Percentiles rank a stretch among this genome's conserved stretches.
phyloP scores from a whole-genome alignment of 139 green algal genomes.

The Volvox africanus region DNA sequence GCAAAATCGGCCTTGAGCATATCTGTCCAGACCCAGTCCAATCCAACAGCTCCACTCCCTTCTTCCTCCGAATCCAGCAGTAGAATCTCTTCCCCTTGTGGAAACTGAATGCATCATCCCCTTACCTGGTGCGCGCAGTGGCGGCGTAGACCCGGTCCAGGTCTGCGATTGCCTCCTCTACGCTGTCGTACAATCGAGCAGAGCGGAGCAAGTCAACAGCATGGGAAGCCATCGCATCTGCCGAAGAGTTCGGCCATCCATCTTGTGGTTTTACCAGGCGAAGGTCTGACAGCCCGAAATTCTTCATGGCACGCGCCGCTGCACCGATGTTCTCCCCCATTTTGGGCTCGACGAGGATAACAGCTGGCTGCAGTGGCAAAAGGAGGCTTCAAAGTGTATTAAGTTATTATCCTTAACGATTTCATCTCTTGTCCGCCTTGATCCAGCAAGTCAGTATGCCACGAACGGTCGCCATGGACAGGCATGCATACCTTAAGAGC shows the following conservation, averaged over 20 bases:
- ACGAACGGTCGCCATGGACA: not conserved
- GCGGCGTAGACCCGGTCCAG: conserved; percentile 37
- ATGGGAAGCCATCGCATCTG: conserved; percentile 8
- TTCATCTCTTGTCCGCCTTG: not conserved
- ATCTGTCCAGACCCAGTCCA: too few species aligned
- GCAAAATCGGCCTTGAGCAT: too few species aligned
- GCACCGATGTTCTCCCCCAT: conserved; percentile 50
- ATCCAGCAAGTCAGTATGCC: too few species aligned
- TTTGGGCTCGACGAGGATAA: conserved; percentile 46
- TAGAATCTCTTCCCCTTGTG: too few species aligned
- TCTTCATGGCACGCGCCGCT: conserved; percentile 37
- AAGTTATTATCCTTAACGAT: not conserved
- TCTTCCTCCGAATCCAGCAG: too few species aligned
- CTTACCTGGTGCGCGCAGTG: conserved; percentile 37
- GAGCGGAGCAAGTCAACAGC: conserved; percentile 22
- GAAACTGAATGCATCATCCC: too few species aligned
- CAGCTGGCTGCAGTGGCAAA: conserved; percentile 7
- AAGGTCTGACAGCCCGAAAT: conserved; percentile 38
- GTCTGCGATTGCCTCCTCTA: conserved; percentile 30
- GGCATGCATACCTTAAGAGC: not conserved
- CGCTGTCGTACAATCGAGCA: conserved; percentile 19
- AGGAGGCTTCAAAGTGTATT: not conserved
- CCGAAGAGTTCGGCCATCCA: conserved; percentile 32
- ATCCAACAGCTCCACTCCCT: too few species aligned
- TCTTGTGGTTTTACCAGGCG: conserved; percentile 35